Conservation (phyloP, 2,329 filamentous ascomycete species). For the Aspergillus tamarii region DNA sequence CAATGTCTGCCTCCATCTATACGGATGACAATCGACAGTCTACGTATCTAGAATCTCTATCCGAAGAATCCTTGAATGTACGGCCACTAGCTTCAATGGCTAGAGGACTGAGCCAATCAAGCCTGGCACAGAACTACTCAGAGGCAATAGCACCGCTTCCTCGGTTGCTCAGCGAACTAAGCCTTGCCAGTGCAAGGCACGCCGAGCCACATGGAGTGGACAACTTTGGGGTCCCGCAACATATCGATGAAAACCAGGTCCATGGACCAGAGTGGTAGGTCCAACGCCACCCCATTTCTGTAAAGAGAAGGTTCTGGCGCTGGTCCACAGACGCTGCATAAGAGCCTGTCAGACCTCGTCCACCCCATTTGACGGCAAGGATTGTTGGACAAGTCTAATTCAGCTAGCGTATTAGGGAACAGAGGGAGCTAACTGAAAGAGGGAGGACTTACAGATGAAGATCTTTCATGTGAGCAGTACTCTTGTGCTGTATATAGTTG, state of each 20-base stretch:
- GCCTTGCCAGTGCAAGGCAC: slow-evolving; percentile 31
- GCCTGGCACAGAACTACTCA: slow-evolving; percentile 42
- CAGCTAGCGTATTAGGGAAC: slow-evolving; percentile 24
- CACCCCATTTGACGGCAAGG: slow-evolving; percentile 17
- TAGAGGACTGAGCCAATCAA: slow-evolving; percentile 37
- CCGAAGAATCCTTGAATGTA: slow-evolving; percentile 27
- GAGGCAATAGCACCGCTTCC: slow-evolving; percentile 41
- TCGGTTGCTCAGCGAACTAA: slow-evolving; percentile 41
- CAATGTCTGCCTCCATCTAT: slow-evolving; percentile 41
- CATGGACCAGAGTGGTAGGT: slow-evolving; percentile 26
- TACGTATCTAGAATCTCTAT: slow-evolving; percentile 32
- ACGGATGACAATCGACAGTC: slow-evolving; percentile 39
- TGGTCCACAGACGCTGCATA: slow-evolving; percentile 11
- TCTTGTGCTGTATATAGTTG: slow-evolving; percentile 1
- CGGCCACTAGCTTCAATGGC: slow-evolving; percentile 25
- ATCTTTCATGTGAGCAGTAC: slow-evolving; percentile 30
- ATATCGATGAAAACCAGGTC: slow-evolving; percentile 24
- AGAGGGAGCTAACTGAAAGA: slow-evolving; percentile 27
- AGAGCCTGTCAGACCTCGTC: slow-evolving; percentile 24
- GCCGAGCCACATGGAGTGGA: slow-evolving; percentile 25
- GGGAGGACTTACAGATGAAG: slow-evolving; percentile 28
- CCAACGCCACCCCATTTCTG: slow-evolving; percentile 21
- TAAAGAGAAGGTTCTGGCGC: slow-evolving; percentile 13
- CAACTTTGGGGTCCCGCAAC: slow-evolving; percentile 23
- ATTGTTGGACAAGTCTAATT: slow-evolving; percentile 27